Base-by-base conservation (phyloP, 441 rosid genomes). In the Euphorbia celastroides region DNA sequence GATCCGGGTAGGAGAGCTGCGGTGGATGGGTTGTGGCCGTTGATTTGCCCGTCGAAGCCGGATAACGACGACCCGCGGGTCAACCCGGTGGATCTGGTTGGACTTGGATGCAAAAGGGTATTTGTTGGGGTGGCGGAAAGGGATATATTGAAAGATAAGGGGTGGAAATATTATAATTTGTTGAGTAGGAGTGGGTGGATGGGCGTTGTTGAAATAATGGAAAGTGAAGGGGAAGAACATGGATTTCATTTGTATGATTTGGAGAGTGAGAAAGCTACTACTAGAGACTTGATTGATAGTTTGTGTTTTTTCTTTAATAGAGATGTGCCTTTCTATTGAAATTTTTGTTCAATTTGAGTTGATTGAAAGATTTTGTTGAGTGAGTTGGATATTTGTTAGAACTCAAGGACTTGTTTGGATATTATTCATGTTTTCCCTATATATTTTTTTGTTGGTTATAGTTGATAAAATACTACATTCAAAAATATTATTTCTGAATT, bases 91-190 rank as follows among this genome's bases (percentile, higher is more conserved):
- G 64, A 75, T 19, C 42, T 83, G 56, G 20, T 12, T 5, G 55
- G 31, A 16, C 65, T 73, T 65, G 75, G 58, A 0, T 73, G 67
- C 5, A 68, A 67, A 36, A 74, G 65, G 38, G 81, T 80, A 60
- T 22, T 80, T 19, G 71, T 80, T 1, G 64, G 68, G 5, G 80
- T 78, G 60, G 82, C 77, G 2, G 78, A 80, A 75, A 83, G 59
- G 42, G 84, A 82, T 57, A 10, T 70, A 55, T 4, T 80, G 63
- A 76, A 51, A 32, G 64, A 61, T 16, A 71, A 81, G 25, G 86
- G 84, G 1, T 28, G 74, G 75, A 20, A 16, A 55, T 80, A 78
- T 56, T 74, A 66, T 10, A 73, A 72, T 68, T 42, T 63, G 1
- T 34, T 80, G 74, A 13, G 61, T 8, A 27, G 57, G 42, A 59